Conservation (phyloP, 225 moss, liverwort and hornwort genomes). For the Polytrichum commune region DNA sequence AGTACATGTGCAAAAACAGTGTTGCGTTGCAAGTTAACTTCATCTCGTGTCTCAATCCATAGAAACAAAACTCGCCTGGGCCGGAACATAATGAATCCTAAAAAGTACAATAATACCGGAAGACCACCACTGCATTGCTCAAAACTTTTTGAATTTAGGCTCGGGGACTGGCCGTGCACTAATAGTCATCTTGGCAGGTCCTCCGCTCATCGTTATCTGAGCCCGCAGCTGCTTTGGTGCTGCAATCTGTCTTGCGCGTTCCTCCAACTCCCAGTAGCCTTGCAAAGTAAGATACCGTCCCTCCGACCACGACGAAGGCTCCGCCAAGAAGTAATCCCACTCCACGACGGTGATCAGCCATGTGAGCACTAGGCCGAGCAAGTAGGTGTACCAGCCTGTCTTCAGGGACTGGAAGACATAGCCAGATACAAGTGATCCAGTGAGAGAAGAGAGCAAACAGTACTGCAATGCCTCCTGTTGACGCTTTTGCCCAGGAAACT, state of each 20-base stretch:
- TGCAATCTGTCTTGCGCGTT: conserved; percentile 11
- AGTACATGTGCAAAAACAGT: too few species aligned
- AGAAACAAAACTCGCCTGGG: too few species aligned
- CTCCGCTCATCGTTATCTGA: conserved; percentile 41
- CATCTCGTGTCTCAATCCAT: too few species aligned
- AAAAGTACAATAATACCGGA: too few species aligned
- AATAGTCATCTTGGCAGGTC: conserved; percentile 41
- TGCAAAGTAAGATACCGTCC: conserved; percentile 25
- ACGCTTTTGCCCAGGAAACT: conserved; percentile 37
- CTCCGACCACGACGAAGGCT: conserved; percentile 25
- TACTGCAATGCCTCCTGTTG: conserved; percentile 32
- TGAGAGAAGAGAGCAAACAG: conserved; percentile 20
- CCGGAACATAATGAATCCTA: too few species aligned
- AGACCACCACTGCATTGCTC: neutral
- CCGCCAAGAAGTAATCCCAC: conserved; percentile 34
- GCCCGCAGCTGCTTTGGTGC: conserved; percentile 35
- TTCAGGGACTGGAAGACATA: conserved; percentile 26
- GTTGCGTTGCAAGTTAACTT: too few species aligned
- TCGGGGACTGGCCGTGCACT: conserved; percentile 28
- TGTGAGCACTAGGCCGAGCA: conserved; percentile 33
- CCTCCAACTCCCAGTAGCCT: conserved; percentile 30
- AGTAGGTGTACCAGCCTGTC: conserved; percentile 24
- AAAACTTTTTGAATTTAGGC: conserved; percentile 24
- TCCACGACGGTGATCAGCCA: conserved; percentile 37
- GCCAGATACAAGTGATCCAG: conserved; percentile 18